phyloP scores from a whole-genome alignment of 176 grass and related monocot species.

The Chrysopogon serrulatus region DNA sequence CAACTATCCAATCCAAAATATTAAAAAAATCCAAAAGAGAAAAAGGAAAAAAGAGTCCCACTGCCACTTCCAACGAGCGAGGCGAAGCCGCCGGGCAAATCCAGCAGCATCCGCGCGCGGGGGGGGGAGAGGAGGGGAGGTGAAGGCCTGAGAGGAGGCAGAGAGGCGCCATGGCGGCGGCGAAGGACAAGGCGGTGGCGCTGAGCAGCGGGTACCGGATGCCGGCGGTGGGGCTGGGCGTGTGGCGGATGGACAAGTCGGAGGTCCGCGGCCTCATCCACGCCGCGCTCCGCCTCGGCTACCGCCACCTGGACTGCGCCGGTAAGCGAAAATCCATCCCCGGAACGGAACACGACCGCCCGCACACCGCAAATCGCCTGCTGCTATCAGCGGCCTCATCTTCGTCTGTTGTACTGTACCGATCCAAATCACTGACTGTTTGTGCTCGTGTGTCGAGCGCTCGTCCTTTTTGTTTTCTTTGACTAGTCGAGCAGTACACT shows the following conservation, averaged over 20 bases:
- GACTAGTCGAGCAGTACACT: too few species aligned
- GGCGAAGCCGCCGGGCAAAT: neutral
- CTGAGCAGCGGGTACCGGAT: slow-evolving; percentile 74
- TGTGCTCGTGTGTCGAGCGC: neutral
- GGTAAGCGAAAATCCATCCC: slow-evolving; percentile 25
- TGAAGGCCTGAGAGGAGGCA: neutral
- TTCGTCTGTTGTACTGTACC: too few species aligned
- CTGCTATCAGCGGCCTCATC: too few species aligned
- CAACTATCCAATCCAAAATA: too few species aligned
- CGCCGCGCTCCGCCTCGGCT: slow-evolving; percentile 79
- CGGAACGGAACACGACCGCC: neutral
- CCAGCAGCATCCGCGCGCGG: neutral
- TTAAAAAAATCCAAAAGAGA: neutral
- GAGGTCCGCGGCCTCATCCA: slow-evolving; percentile 75
- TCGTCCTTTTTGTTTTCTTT: too few species aligned
- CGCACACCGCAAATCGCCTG: neutral
- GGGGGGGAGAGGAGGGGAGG: neutral
- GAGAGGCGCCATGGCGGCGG: slow-evolving; percentile 23
- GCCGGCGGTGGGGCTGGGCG: slow-evolving; percentile 82
- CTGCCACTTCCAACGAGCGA: neutral
- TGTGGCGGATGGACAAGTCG: slow-evolving; percentile 82
- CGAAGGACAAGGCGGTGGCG: slow-evolving; percentile 39
- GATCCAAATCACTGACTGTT: neutral
- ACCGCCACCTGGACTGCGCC: slow-evolving; percentile 96
- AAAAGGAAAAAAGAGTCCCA: neutral